Evolutionary conservation across 2,329 filamentous ascomycete species (phyloP), one percentile per base, ranked within the genome.

Genomic region (Magnaporthales sp.): DNA sequence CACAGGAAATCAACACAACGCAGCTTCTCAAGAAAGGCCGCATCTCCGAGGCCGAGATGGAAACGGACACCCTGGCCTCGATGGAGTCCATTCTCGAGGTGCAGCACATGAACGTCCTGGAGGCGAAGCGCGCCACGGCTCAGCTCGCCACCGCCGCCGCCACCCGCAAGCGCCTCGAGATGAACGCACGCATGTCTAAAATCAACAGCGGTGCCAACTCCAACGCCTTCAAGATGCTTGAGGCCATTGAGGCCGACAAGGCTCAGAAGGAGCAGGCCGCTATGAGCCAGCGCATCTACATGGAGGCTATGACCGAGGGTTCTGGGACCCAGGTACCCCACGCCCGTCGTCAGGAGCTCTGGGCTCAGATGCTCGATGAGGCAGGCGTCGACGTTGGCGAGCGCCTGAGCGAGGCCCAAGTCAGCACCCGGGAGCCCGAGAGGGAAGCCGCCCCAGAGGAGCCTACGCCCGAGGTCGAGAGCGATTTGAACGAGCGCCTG

Each of bases 331-430:
- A 91, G 82, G 76, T 93, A 80, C 79, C 91, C 80, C 78, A 96
- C 75, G 92, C 96, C 71, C 92, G 93, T 71, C 92, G 96, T 1
- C 92, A 96, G 76, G 88, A 92, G 71, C 80, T 96, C 69, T 90
- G 96, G 78, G 89, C 87, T 70, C 91, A 96, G 79, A 86, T 95
- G 60, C 92, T 92, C 69, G 93, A 96, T 76, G 92, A 96, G 77
- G 92, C 91, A 10, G 93, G 93, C 66, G 86, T 97, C 65, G 91
- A 95, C 77, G 81, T 96, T 68, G 87, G 87, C 71, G 85, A 90
- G 75, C 91, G 95, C 78, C 87, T 96, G 69, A 84, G 80, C 72
- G 76, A 81, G 67, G 83, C 84, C 2, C 83, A 81, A 56, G 81
- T 85, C 26, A 82, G 82, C 70, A 84, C 82, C 72, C 82, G 83